Base-by-base conservation (phyloP, 768 basidiomycete species). In the Mycena albidolilacea region DNA sequence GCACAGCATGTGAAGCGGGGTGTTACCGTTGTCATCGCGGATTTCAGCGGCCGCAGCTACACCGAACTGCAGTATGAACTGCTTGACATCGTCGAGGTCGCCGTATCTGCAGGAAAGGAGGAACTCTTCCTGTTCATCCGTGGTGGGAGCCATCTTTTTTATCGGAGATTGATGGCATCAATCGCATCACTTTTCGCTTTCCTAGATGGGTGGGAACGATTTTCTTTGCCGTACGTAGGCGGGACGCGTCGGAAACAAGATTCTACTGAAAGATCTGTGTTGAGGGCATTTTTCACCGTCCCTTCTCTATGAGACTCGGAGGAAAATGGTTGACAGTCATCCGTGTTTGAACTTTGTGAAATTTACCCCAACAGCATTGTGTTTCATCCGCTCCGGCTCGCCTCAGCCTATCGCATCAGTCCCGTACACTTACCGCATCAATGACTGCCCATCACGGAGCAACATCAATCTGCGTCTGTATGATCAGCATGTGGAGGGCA, bases 71-170 rank as follows among this genome's bases (percentile, higher is more conserved):
- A 86, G 80, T 37, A 94, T 83, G 74, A 94, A 97, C 4, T 84
- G 83, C 57, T 91, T 86, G 48, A 96, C 86, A 76, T 97, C 95
- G 59, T 93, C 90, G 67, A 95, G 82, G 75, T 97, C 96, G 50
- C 97, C 97, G 81, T 96, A 97, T 80, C 97, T 90, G 80, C 93
- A 93, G 23, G 93, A 88, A 7, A 97, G 90, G 14, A 98, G 84
- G 61, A 97, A 80, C 4, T 97, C 95, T 54, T 95, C 90, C 41
- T 82, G 83, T 30, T 93, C 89, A 61, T 92, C 90, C 59, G 84
- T 82, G 44, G 86, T 83, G 61, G 83, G 84, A 65, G 78, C 73
- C 76, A 80, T 76, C 74, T 78, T 54, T 54, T 41, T 15, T 38
- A 48, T 17, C 5, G 1, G 35, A 43, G 10, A 67, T 39, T 21